Evolutionary conservation across 371 early-diverging fungal genomes (phyloP).

Genomic region (Batrachochytrium dendrobatidis): DNA sequence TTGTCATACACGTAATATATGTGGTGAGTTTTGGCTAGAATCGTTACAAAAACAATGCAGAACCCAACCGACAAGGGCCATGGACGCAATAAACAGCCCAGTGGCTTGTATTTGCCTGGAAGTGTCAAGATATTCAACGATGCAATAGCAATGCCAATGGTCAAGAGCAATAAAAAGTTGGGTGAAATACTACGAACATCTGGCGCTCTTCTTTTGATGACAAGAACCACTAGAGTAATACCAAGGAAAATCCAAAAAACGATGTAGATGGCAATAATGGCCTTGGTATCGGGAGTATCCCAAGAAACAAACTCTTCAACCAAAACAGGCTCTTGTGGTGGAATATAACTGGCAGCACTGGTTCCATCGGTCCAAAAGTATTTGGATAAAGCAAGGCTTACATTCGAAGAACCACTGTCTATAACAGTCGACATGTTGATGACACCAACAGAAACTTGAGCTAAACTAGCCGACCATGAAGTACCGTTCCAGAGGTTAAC

Average conservation of each 20-base stretch:
- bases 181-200: background rate
- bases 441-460: background rate
- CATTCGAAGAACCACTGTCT: too few species aligned
- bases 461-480: background rate
- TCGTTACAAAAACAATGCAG: background rate
- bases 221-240: background rate
- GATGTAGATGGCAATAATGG: background rate
- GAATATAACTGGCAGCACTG: background rate
- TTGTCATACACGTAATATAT: conserved; percentile 1
- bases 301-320: conserved; percentile 1
- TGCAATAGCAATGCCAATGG: background rate
- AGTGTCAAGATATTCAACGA: background rate
- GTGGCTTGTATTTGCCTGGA: background rate
- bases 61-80: background rate
- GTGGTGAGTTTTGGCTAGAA: background rate
- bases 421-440: conserved; percentile 1
- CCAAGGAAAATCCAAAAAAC: background rate
- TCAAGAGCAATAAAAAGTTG: background rate
- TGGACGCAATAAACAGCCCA: background rate
- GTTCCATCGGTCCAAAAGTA: background rate
- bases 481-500: background rate
- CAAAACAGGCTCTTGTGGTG: background rate
- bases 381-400: background rate
- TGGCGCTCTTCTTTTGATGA: background rate
- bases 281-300: background rate